These are phyloP conservation scores for Bolboschoenoplectus hybrid DNA, from an alignment of 202 grass and related monocot species.

Conservation along the genomic window DNA sequence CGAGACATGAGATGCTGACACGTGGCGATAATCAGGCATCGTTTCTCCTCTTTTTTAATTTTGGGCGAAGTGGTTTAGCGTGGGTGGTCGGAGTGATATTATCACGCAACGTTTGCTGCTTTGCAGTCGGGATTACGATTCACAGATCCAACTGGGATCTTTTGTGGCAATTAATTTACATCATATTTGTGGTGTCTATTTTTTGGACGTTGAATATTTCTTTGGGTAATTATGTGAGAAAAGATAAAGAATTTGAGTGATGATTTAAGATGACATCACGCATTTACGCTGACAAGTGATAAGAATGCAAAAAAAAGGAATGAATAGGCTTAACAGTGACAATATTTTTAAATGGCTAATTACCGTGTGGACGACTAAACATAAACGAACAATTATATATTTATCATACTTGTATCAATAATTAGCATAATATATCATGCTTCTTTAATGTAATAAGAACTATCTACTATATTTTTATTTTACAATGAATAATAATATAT, in stretches of 20 bases:
- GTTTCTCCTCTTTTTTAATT: not conserved
- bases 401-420: no score
- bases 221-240: not conserved
- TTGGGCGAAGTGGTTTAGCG: not conserved
- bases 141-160: not conserved
- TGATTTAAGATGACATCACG: not conserved
- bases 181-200: not conserved
- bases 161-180: not conserved
- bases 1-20: not conserved
- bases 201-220: not conserved
- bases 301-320: no score
- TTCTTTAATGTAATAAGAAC: no score
- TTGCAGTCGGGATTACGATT: not conserved
- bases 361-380: no score
- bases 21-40: not conserved
- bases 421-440: no score
- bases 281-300: no score
- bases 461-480: no score
- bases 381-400: no score
- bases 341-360: no score
- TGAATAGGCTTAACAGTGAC: no score
- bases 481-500: no score
- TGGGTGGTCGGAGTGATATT: constrained; percentile 16
- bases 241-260: not conserved
- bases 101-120: constrained; percentile 9